phyloP scores from a whole-genome alignment of 805 yeast species.

The Jamesozyma piceae region DNA sequence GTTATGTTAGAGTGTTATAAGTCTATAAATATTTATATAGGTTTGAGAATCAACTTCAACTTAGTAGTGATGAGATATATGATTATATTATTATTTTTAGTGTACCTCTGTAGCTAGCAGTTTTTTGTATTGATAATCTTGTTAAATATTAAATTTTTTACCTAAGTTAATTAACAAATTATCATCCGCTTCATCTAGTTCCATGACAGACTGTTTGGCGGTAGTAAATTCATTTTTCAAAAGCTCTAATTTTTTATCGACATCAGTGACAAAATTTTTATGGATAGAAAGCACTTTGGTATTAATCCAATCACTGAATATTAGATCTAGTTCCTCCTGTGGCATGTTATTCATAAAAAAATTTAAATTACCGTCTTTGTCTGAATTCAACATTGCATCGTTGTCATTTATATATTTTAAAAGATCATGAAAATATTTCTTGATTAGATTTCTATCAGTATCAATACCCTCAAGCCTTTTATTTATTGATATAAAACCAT shows the following conservation, averaged over 20 bases:
- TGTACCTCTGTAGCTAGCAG: no score
- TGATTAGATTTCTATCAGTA: slow-evolving; percentile 12
- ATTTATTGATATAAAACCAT: not conserved
- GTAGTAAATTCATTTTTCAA: slow-evolving; percentile 27
- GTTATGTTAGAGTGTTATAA: not conserved
- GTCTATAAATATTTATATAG: not conserved
- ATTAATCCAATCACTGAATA: slow-evolving; percentile 61
- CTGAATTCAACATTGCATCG: slow-evolving; percentile 35
- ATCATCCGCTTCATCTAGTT: slow-evolving; percentile 1
- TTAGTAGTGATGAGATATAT: no score
- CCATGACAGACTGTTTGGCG: slow-evolving; percentile 2
- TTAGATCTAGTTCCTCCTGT: slow-evolving; percentile 55
- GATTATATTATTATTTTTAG: no score
- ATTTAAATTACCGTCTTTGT: slow-evolving; percentile 55
- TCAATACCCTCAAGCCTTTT: slow-evolving; percentile 3
- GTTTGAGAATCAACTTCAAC: no score
- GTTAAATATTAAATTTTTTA: slow-evolving; percentile 5
- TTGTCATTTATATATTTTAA: slow-evolving; percentile 20
- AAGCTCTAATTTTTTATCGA: slow-evolving; percentile 39
- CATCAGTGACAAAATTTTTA: slow-evolving; percentile 38
- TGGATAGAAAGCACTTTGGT: slow-evolving; percentile 42
- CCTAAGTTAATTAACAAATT: slow-evolving; percentile 10
- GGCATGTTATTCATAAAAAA: slow-evolving; percentile 62
- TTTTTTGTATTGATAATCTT: no score
- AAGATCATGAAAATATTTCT: slow-evolving; percentile 20